phyloP scores from a whole-genome alignment of 139 green algal genomes.

The Penium margaritaceum region DNA sequence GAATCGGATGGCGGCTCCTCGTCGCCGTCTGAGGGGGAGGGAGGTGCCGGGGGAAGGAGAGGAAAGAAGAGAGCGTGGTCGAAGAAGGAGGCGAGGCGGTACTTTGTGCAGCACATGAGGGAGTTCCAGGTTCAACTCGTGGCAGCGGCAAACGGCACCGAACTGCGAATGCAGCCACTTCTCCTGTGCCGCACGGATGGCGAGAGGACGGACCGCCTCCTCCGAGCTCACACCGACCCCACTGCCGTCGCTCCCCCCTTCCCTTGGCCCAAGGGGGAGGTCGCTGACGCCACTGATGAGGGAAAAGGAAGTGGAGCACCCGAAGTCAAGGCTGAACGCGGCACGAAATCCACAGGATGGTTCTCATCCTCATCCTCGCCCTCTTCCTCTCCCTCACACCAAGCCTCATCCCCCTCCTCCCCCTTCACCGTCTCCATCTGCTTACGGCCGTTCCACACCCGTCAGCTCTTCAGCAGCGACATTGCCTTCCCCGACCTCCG shows the following conservation, averaged over 20 bases:
- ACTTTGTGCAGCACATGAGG: background rate
- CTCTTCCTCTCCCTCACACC: too few species aligned
- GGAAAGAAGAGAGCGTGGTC: too few species aligned
- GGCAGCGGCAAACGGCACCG: background rate
- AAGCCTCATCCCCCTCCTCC: too few species aligned
- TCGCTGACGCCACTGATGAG: too few species aligned
- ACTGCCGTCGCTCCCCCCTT: background rate
- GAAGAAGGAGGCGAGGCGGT: background rate
- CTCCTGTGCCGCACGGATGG: slow-evolving; percentile 7
- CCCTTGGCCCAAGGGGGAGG: background rate
- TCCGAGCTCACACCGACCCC: background rate
- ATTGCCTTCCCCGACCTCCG: background rate
- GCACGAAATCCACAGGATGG: background rate
- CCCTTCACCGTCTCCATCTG: background rate
- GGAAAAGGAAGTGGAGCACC: too few species aligned
- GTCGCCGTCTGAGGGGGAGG: background rate
- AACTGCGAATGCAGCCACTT: slow-evolving; percentile 20
- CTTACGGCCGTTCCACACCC: slow-evolving; percentile 5
- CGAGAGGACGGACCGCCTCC: background rate
- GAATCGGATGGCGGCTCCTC: too few species aligned
- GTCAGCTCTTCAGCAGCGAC: background rate
- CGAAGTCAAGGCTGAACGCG: background rate
- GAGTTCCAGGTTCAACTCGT: slow-evolving; percentile 23
- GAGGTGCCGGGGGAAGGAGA: too few species aligned
- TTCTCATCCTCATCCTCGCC: too few species aligned